Evolutionary conservation across 495 filamentous ascomycete species (phyloP).

Genomic region (Pseudotulostoma volvatum): DNA sequence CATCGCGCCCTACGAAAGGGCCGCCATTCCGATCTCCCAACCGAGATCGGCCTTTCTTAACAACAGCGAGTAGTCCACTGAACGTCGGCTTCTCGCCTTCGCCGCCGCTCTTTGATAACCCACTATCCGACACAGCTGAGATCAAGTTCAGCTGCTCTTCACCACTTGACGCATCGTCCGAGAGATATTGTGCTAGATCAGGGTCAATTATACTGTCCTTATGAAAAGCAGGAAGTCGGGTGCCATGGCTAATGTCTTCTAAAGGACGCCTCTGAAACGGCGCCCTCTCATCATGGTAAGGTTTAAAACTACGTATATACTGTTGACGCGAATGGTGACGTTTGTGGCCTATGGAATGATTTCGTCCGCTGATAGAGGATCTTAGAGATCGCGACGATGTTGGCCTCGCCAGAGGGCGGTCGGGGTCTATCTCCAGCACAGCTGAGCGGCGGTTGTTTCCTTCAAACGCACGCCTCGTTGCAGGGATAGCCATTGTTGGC

Average conservation of each 20-base stretch:
- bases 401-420: constrained; percentile 57
- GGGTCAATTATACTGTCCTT: constrained; percentile 97
- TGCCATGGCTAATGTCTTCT: constrained; percentile 45
- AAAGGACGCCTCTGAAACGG: constrained; percentile 67
- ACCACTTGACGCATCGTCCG: constrained; percentile 80
- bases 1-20: constrained; percentile 46
- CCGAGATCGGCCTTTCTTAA: constrained; percentile 56
- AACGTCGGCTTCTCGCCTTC: constrained; percentile 39
- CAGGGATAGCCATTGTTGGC: constrained; percentile 71
- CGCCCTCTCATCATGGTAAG: constrained; percentile 58
- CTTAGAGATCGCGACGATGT: constrained; percentile 90
- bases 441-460: constrained; percentile 70
- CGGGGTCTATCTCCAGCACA: constrained; percentile 76
- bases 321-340: constrained; percentile 79
- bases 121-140: constrained; percentile 44
- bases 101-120: constrained; percentile 29
- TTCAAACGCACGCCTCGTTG: constrained; percentile 65
- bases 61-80: constrained; percentile 40
- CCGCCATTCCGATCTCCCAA: constrained; percentile 52
- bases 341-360: constrained; percentile 58
- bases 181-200: constrained; percentile 86
- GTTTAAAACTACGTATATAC: constrained; percentile 40
- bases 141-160: constrained; percentile 85
- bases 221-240: constrained; percentile 78
- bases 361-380: constrained; percentile 45